phyloP scores from a whole-genome alignment of 2,329 filamentous ascomycete species.

The Emericellopsis cladophorae region DNA sequence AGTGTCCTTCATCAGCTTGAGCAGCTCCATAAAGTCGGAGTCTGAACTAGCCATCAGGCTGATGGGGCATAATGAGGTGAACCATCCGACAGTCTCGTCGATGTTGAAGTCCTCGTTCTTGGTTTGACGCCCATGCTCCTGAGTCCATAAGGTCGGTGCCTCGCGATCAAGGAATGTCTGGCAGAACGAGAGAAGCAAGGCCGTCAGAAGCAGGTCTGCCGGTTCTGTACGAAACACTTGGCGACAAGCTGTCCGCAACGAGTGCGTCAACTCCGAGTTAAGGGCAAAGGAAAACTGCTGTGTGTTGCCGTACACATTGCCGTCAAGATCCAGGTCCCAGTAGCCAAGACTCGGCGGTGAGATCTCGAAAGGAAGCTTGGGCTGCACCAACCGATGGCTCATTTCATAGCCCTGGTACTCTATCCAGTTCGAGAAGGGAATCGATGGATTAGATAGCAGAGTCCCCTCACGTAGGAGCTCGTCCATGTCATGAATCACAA shows the following conservation, averaged over 20 bases:
- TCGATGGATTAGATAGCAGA: constrained; percentile 27
- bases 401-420: constrained; percentile 28
- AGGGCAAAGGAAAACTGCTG: constrained; percentile 28
- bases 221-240: constrained; percentile 36
- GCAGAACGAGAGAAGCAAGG: constrained; percentile 40
- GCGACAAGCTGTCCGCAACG: constrained; percentile 28
- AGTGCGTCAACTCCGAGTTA: constrained; percentile 24
- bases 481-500: constrained; percentile 36
- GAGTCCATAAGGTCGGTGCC: constrained; percentile 40
- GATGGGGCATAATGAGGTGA: constrained; percentile 42
- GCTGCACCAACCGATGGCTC: constrained; percentile 12
- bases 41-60: constrained; percentile 26
- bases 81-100: constrained; percentile 46
- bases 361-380: constrained; percentile 24
- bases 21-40: constrained; percentile 35
- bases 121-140: constrained; percentile 34
- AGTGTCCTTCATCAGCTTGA: constrained; percentile 40
- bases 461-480: constrained; percentile 31
- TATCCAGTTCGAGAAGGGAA: constrained; percentile 37
- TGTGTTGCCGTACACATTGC: constrained; percentile 33
- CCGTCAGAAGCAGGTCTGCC: constrained; percentile 39
- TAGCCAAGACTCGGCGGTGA: constrained; percentile 27
- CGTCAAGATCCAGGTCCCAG: constrained; percentile 29
- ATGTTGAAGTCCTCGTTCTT: constrained; percentile 34
- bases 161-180: constrained; percentile 39